Conservation (phyloP, 805 yeast genomes). For the Candida maesae region DNA sequence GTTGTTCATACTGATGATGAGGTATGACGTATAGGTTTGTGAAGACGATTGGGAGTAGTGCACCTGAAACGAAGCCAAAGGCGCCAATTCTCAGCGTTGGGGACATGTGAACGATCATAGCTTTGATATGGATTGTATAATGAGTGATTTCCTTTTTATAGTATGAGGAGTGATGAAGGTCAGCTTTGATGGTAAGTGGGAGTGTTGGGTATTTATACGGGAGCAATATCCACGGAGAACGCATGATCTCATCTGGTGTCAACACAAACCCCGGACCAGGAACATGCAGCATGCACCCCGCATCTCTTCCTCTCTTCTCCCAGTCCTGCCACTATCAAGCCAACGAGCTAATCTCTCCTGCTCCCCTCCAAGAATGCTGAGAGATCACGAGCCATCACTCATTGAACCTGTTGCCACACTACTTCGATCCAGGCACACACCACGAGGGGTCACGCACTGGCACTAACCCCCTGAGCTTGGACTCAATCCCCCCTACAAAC, state of each 20-base stretch:
- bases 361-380: too few species aligned
- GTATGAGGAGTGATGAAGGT: not conserved
- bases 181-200: constrained; percentile 1
- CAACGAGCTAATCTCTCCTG: constrained; percentile 7
- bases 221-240: not conserved
- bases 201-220: not conserved
- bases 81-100: constrained; percentile 21
- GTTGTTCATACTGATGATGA: constrained; percentile 14
- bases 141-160: too few species aligned
- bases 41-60: constrained; percentile 22
- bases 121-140: too few species aligned
- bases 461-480: too few species aligned
- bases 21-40: constrained; percentile 22
- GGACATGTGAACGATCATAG: constrained; percentile 1
- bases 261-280: not conserved
- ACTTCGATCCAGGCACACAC: too few species aligned
- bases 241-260: not conserved
- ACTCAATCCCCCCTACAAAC: too few species aligned
- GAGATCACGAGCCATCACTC: too few species aligned
- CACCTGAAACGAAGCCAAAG: constrained; percentile 25
- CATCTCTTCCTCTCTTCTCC: too few species aligned
- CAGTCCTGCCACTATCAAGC: too few species aligned
- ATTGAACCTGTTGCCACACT: too few species aligned
- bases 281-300: constrained; percentile 1
- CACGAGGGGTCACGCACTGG: too few species aligned